Percentiles rank a stretch among this genome's conserved stretches.
Evolutionary conservation across 2,329 filamentous ascomycete genomes (phyloP).

Genomic region (Ascocoryne sarcoides): DNA sequence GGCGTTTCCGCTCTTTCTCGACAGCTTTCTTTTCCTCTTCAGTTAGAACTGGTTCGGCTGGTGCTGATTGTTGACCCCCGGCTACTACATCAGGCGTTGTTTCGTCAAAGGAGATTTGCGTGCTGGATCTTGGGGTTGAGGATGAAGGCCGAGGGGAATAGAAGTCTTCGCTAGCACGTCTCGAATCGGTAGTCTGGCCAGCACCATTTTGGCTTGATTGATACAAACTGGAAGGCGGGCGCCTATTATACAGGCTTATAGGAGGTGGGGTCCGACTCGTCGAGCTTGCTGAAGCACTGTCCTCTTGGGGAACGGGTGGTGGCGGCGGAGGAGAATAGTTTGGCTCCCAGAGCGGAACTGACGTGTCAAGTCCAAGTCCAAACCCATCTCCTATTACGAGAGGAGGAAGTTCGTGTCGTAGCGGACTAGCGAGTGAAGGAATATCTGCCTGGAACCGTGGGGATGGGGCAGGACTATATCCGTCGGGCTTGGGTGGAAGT

Average conservation of each 20-base stretch:
- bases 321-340: constrained; percentile 21
- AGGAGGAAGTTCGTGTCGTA: constrained; percentile 16
- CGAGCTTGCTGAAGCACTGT: constrained; percentile 5
- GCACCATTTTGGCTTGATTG: constrained; percentile 21
- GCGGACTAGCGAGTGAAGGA: constrained; percentile 6
- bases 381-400: constrained; percentile 21
- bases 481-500: constrained; percentile 19
- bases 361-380: constrained; percentile 16
- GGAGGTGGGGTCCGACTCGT: constrained; percentile 16
- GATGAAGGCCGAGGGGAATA: constrained; percentile 23
- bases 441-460: constrained; percentile 11
- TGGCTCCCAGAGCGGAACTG: constrained; percentile 18
- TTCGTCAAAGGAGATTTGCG: constrained; percentile 23
- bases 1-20: constrained; percentile 55
- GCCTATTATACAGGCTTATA: constrained; percentile 13
- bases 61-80: constrained; percentile 4
- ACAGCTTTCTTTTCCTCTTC: constrained; percentile 35
- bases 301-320: constrained; percentile 6
- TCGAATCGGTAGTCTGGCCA: constrained; percentile 19
- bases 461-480: constrained; percentile 21
- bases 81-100: constrained; percentile 5
- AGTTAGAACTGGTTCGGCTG: constrained; percentile 3
- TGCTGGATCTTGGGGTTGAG: constrained; percentile 27
- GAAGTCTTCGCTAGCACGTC: constrained; percentile 24
- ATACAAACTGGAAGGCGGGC: constrained; percentile 21